Conservation (phyloP, 441 rosid species). For the Euphorbia neoarborescens region DNA sequence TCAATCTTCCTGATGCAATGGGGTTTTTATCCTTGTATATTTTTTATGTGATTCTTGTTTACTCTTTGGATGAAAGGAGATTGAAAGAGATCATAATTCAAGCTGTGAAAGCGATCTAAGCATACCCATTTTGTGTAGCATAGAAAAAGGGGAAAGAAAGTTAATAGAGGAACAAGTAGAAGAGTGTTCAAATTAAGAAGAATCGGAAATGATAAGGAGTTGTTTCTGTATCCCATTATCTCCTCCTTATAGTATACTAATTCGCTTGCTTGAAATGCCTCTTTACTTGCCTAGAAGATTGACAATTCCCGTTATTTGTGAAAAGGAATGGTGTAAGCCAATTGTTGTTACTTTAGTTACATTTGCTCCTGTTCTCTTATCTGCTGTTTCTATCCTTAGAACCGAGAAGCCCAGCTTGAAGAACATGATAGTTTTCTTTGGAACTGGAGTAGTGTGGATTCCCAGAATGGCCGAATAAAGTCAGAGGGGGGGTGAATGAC, state of each 20-base stretch:
- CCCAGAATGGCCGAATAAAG: too few species aligned
- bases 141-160: constrained; percentile 23
- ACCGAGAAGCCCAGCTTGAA: constrained; percentile 19
- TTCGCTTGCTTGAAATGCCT: constrained; percentile 49
- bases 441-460: too few species aligned
- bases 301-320: constrained; percentile 62
- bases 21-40: constrained; percentile 50
- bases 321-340: constrained; percentile 69
- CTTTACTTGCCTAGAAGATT: constrained; percentile 64
- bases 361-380: constrained; percentile 52
- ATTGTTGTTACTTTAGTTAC: constrained; percentile 52
- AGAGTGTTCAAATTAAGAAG: constrained; percentile 17
- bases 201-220: constrained; percentile 18
- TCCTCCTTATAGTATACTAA: constrained; percentile 26
- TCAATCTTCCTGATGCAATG: constrained; percentile 51
- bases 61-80: constrained; percentile 25
- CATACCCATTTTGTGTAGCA: constrained; percentile 32
- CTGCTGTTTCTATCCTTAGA: constrained; percentile 42
- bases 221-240: constrained; percentile 23
- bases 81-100: constrained; percentile 14
- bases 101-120: constrained; percentile 26
- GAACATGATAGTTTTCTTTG: constrained; percentile 29
- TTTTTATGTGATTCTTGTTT: constrained; percentile 54
- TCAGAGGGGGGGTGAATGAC: too few species aligned
- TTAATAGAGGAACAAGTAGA: constrained; percentile 18